phyloP scores from a whole-genome alignment of 129 eudicot genomes.

The Logfia minima region DNA sequence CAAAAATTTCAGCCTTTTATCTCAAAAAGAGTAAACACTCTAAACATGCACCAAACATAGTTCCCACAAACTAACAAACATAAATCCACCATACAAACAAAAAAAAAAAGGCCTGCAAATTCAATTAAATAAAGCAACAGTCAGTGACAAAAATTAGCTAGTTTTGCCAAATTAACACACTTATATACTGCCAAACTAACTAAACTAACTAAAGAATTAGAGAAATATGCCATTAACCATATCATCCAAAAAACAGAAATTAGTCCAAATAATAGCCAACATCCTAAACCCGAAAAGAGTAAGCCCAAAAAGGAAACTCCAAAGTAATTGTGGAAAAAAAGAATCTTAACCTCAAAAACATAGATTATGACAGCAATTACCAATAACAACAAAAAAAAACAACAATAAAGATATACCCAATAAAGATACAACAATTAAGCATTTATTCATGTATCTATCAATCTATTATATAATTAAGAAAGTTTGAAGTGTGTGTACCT shows the following conservation, averaged over 20 bases:
- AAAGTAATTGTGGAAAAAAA: conserved; percentile 10
- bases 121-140: background rate
- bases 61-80: background rate
- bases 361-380: conserved; percentile 11
- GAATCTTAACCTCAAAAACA: conserved; percentile 12
- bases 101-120: background rate
- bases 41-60: background rate
- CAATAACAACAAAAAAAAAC: background rate
- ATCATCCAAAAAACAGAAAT: conserved; percentile 17
- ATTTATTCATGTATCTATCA: background rate
- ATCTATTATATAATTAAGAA: background rate
- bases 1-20: background rate
- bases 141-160: conserved; percentile 5
- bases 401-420: background rate
- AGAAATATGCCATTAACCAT: background rate
- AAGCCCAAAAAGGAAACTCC: conserved; percentile 27
- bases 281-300: background rate
- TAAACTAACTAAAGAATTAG: background rate
- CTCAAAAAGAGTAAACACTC: background rate
- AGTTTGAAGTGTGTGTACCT: conserved; percentile 39
- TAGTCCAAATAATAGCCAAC: background rate
- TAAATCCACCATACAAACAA: background rate
- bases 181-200: background rate
- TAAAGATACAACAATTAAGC: background rate
- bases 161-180: conserved; percentile 10